Percentiles rank a stretch among this genome's conserved stretches.
These are phyloP conservation scores for Trichosanthes cucumerina DNA, from an alignment of 306 rosid species.

Conservation along the genomic window DNA sequence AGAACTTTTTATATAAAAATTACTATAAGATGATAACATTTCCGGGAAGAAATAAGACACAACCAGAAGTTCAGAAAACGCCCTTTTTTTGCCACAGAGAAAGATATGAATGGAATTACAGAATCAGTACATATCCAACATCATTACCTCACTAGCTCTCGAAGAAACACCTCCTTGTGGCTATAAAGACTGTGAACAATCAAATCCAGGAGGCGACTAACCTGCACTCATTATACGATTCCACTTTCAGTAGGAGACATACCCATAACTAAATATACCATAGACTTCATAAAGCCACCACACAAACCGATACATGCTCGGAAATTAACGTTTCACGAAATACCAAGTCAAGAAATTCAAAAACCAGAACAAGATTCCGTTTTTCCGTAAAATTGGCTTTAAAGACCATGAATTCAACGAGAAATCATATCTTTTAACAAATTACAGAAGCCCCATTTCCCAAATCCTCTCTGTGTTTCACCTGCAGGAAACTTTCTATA, in stretches of 20 bases:
- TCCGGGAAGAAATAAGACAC: background rate
- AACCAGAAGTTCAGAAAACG: background rate
- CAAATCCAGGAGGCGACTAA: conserved; percentile 77
- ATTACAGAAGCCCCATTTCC: background rate
- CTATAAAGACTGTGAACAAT: conserved; percentile 91
- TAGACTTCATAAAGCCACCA: background rate
- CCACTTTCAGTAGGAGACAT: background rate
- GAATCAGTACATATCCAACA: background rate
- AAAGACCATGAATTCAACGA: background rate
- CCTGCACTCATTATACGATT: conserved; percentile 36
- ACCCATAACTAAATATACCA: background rate
- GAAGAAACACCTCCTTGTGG: conserved; percentile 85
- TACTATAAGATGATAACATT: background rate
- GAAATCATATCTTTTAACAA: background rate
- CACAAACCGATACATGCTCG: background rate
- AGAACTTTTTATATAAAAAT: background rate
- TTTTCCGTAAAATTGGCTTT: background rate
- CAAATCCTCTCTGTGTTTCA: background rate
- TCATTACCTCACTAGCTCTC: conserved; percentile 81
- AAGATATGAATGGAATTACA: background rate
- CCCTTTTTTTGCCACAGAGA: background rate
- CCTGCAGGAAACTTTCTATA: background rate
- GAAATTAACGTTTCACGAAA: background rate
- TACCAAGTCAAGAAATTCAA: background rate
- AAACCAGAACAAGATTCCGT: background rate